phyloP scores from a whole-genome alignment of 441 rosid species.

The Cnidoscolus chayamansa region DNA sequence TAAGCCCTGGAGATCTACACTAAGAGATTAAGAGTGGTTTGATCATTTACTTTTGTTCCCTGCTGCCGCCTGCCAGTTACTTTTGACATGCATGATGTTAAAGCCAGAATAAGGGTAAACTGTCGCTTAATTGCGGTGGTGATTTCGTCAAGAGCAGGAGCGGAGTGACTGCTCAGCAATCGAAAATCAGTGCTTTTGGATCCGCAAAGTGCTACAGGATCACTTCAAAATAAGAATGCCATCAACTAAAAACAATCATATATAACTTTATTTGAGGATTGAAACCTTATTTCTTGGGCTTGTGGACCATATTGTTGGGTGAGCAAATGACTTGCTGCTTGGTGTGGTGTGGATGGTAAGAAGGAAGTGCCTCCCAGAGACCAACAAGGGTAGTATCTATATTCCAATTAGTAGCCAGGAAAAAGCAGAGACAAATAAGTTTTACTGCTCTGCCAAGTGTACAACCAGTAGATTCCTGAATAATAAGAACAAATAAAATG shows the following conservation, averaged over 20 bases:
- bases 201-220: not conserved
- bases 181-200: not conserved
- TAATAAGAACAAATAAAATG: not conserved
- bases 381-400: too few relatives aligned
- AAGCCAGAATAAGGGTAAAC: too few relatives aligned
- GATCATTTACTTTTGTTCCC: too few relatives aligned
- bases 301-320: not conserved
- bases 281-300: not conserved
- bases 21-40: not conserved
- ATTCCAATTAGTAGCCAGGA: too few relatives aligned
- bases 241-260: not conserved
- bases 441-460: too few relatives aligned
- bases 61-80: not conserved
- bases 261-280: not conserved
- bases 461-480: not conserved
- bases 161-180: too few relatives aligned
- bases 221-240: not conserved
- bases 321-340: not conserved
- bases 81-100: not conserved
- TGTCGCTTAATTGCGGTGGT: too few relatives aligned
- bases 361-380: too few relatives aligned
- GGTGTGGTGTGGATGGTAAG: not conserved
- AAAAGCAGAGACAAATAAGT: too few relatives aligned
- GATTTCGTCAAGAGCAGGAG: too few relatives aligned
- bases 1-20: not conserved